Evolutionary conservation across 208 protist species (phyloP).

Genomic region (Trypanosoma melophagium): DNA sequence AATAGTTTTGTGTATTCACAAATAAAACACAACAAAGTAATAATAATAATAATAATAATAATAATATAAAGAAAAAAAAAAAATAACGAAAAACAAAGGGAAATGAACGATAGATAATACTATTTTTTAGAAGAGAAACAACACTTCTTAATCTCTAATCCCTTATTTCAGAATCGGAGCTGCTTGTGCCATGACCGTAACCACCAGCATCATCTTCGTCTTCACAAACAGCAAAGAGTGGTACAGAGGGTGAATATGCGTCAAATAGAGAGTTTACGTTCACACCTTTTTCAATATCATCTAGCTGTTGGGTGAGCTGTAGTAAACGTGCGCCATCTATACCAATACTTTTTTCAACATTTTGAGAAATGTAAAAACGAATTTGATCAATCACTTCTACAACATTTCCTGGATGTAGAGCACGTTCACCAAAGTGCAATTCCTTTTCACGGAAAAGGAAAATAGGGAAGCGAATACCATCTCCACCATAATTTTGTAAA

Average conservation of each 20-base stretch:
- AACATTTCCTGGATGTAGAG: constrained; percentile 33
- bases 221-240: not conserved
- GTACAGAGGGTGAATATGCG: not conserved
- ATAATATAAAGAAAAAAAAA: not conserved
- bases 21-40: not conserved
- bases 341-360: constrained; percentile 23
- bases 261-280: not conserved
- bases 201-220: constrained; percentile 2
- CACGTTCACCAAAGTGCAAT: constrained; percentile 32
- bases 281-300: constrained; percentile 14
- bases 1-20: not conserved
- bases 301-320: constrained; percentile 20
- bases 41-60: not conserved
- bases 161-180: constrained; percentile 18
- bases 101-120: not conserved
- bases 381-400: constrained; percentile 34
- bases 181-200: constrained; percentile 25
- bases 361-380: constrained; percentile 34
- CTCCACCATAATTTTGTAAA: constrained; percentile 20
- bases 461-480: constrained; percentile 30
- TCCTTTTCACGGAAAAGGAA: constrained; percentile 40
- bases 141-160: not conserved
- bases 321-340: constrained; percentile 24
- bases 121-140: not conserved
- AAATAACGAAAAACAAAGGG: not conserved